Evolutionary conservation across 176 grass and related monocot species (phyloP), one percentile per base, ranked within the genome.

Genomic region (Guadua angustifolia): DNA sequence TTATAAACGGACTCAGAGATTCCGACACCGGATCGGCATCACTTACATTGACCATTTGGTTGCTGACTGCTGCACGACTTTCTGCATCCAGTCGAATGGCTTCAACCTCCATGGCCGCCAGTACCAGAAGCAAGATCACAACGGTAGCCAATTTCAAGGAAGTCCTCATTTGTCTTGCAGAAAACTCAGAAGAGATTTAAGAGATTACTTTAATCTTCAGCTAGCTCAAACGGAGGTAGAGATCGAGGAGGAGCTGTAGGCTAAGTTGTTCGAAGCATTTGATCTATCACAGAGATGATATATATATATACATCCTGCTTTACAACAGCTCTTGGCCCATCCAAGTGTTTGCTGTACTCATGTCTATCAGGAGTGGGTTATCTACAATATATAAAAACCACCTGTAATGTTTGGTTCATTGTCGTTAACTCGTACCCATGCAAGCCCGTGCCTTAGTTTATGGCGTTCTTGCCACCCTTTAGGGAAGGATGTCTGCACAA

Each of bases 41-140:
- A 60, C 86, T 91, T 91, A 86, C 92, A 40, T 63, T 33, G 18
- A 12, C 6, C 26, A 46, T 73, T 36, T 87, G 69, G 25, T 82
- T 76, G 66, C 42, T 62, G 35, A 77, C 38, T 0, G 45, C 65
- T 12, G 84, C 83, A 6, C 75, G 82, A 15, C 46, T 91, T 60
- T 84, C 89, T 32, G 84, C 70, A 26, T 92, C 89, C 79, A 94
- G 36, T 29, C 86, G 65, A 22, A 92, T 94, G 73, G 58, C 86
- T 76, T 75, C 58, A 10, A 62, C 57, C 18, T 86, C 56, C 36
- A 56, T 73, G 66, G 73, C 12, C 21, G 21, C 58, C 79, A 86
- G 39, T 36, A 73, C 6, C 36, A 78, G 24, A 57, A 90, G 15
- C 66, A 90, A 29, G 66, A 86, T 47, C 62, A 57, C 26, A 11